Evolutionary conservation across 768 basidiomycete species (phyloP).

Genomic region (Fomitopsis pulvina): DNA sequence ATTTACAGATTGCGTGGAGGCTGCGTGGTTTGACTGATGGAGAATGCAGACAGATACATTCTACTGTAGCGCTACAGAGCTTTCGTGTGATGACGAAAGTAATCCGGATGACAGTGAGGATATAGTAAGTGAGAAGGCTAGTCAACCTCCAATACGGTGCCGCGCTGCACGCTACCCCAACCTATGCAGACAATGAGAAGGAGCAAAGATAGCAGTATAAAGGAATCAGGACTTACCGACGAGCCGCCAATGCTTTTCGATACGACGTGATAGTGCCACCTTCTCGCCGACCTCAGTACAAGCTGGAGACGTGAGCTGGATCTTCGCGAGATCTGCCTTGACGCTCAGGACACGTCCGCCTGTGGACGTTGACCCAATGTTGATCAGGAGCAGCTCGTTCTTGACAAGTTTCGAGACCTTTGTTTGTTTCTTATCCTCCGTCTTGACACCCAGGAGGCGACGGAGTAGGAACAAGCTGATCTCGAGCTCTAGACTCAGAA

Average conservation of each 20-base stretch:
- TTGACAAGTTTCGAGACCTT: slow-evolving; percentile 90
- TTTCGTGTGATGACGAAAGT: no score
- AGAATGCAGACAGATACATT: neutral
- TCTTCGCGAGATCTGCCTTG: slow-evolving; percentile 92
- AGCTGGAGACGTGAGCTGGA: slow-evolving; percentile 88
- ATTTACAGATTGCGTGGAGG: no score
- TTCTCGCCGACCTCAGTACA: slow-evolving; percentile 98
- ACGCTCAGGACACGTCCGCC: slow-evolving; percentile 93
- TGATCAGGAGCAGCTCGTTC: slow-evolving; percentile 90
- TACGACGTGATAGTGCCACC: slow-evolving; percentile 89
- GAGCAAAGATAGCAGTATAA: neutral
- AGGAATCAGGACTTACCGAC: slow-evolving; percentile 61
- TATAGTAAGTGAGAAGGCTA: slow-evolving; percentile 21
- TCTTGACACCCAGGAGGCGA: slow-evolving; percentile 94
- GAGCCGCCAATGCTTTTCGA: slow-evolving; percentile 98
- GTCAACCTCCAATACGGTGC: slow-evolving; percentile 77
- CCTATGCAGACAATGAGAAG: slow-evolving; percentile 24
- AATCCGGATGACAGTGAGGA: neutral
- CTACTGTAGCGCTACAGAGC: neutral
- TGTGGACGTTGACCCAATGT: slow-evolving; percentile 96
- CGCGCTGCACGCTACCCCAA: slow-evolving; percentile 80
- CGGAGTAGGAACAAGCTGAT: slow-evolving; percentile 93
- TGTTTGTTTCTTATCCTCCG: slow-evolving; percentile 98
- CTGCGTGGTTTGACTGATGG: neutral
- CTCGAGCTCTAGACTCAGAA: slow-evolving; percentile 61